Conservation (phyloP, 805 yeast species). For the Wickerhamomyces kurtzmanii region DNA sequence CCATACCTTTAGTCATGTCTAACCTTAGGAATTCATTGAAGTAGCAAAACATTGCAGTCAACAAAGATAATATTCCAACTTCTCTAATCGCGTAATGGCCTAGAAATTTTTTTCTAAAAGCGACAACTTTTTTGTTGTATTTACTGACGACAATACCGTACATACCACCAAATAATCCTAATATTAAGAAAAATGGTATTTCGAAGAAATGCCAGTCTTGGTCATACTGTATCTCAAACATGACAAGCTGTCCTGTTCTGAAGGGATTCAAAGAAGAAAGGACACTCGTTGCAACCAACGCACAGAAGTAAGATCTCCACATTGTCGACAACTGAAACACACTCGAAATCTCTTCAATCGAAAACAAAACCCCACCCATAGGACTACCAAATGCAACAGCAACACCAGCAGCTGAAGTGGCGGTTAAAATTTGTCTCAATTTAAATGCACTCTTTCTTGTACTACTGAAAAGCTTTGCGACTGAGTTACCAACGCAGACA, state of each 20-base stretch:
- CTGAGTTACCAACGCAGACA: slow-evolving; percentile 72
- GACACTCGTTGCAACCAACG: slow-evolving; percentile 77
- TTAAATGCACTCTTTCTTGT: background rate
- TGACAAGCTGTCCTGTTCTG: slow-evolving; percentile 86
- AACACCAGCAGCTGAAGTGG: slow-evolving; percentile 96
- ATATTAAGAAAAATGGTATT: slow-evolving; percentile 62
- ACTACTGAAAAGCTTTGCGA: slow-evolving; percentile 10
- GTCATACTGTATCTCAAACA: slow-evolving; percentile 87
- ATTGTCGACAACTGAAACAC: slow-evolving; percentile 68
- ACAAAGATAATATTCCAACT: slow-evolving; percentile 51
- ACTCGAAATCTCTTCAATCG: slow-evolving; percentile 82
- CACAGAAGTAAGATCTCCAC: slow-evolving; percentile 89
- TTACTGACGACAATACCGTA: slow-evolving; percentile 75
- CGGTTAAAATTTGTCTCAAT: slow-evolving; percentile 39
- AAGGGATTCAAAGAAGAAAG: slow-evolving; percentile 82
- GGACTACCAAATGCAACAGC: slow-evolving; percentile 98
- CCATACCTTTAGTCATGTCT: slow-evolving; percentile 97
- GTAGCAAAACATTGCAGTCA: slow-evolving; percentile 73
- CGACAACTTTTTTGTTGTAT: slow-evolving; percentile 65
- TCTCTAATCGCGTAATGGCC: slow-evolving; percentile 52
- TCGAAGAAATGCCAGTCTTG: slow-evolving; percentile 83
- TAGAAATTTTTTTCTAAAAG: slow-evolving; percentile 66
- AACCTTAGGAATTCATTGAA: slow-evolving; percentile 71
- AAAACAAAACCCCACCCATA: slow-evolving; percentile 90
- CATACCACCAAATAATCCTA: slow-evolving; percentile 88